Evolutionary conservation across 2,329 filamentous ascomycete species (phyloP), one percentile per base, ranked within the genome.

Genomic region (Falciphora oryzae): DNA sequence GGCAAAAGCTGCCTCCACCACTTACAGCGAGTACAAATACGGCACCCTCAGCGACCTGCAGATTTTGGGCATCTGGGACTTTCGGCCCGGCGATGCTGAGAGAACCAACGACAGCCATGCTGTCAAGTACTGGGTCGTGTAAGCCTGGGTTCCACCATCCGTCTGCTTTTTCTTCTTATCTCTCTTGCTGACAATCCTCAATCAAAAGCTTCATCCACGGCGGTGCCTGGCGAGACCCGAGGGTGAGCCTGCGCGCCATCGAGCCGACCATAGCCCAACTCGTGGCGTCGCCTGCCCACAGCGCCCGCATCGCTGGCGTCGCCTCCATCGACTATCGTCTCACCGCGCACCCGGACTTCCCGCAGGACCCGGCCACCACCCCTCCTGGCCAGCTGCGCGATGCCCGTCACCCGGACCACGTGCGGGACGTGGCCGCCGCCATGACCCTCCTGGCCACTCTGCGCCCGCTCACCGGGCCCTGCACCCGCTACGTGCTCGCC

Each of bases 321-420:
- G 84, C 86, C 32, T 88, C 86, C 59, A 72, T 89, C 65, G 84
- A 87, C 74, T 89, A 89, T 79, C 82, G 86, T 53, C 83, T 90
- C 62, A 86, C 84, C 8, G 79, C 84, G 2, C 73, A 82, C 66
- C 82, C 84, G 0, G 73, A 74, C 50, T 75, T 77, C 64, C 79
- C 82, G 1, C 74, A 80, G 64, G 79, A 83, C 68, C 72, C 75
- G 0, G 72, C 72, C 3, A 73, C 75, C 59, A 76, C 73, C 56
- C 74, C 76, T 8, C 50, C 72, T 5, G 64, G 68, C 22, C 63
- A 71, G 63, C 66, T 68, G 59, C 79, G 83, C 61, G 76, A 74
- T 53, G 86, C 83, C 1, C 68, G 67, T 22, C 86, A 90, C 70
- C 88, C 88, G 0, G 81, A 84, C 62, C 88, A 91, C 70, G 73